These are phyloP conservation scores for Silene vulgaris DNA, from an alignment of 179 eudicot genomes.

Conservation along the genomic window DNA sequence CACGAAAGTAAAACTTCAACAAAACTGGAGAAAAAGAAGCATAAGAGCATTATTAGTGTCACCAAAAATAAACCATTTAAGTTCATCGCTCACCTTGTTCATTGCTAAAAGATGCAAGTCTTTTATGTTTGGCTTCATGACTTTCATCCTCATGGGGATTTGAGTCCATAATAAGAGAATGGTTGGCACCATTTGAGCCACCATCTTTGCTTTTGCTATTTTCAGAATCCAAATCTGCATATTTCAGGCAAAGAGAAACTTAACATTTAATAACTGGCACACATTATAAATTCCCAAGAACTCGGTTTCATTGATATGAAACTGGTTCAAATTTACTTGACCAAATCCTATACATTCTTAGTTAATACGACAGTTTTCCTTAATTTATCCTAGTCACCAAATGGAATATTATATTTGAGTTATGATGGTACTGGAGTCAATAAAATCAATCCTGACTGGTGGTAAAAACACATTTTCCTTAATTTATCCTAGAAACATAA, in stretches of 20 bases:
- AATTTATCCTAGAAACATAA: not conserved
- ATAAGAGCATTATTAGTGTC: not conserved
- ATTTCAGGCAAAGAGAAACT: not conserved
- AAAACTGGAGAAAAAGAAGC: not conserved
- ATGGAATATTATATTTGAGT: too few relatives aligned
- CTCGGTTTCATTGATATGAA: not conserved
- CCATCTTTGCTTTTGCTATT: not conserved
- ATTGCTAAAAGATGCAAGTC: slow-evolving; percentile 1
- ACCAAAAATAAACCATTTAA: not conserved
- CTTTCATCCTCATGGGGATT: not conserved
- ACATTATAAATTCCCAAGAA: not conserved
- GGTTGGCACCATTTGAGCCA: not conserved
- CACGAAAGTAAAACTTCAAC: not conserved
- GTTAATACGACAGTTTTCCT: not conserved
- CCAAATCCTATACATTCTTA: not conserved
- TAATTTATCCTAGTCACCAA: too few relatives aligned
- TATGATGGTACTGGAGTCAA: not conserved
- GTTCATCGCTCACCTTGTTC: slow-evolving; percentile 9
- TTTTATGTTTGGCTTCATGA: not conserved
- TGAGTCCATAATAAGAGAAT: not conserved
- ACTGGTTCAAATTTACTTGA: not conserved
- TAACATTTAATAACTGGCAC: not conserved
- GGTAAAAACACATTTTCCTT: not conserved
- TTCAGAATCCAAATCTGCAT: slow-evolving; percentile 3
- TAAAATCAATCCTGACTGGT: not conserved